Evolutionary conservation across 2,329 filamentous ascomycete genomes (phyloP).

Genomic region (Hypoxylon sp.): DNA sequence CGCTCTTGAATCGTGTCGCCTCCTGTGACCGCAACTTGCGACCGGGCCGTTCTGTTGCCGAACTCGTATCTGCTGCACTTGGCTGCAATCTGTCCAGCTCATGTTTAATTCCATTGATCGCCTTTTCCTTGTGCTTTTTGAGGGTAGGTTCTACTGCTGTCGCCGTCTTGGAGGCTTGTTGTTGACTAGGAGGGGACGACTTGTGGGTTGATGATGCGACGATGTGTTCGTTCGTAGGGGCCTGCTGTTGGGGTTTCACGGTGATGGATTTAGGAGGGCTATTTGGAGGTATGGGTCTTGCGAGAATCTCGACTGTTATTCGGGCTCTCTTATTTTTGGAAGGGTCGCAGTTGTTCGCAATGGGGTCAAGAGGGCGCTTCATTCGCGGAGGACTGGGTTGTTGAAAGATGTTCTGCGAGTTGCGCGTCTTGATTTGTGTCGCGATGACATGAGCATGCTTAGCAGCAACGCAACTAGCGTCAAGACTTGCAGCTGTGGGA

Average conservation of each 20-base stretch:
- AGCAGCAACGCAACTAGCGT: constrained; percentile 39
- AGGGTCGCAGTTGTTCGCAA: constrained; percentile 62
- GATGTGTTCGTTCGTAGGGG: constrained; percentile 34
- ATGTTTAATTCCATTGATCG: constrained; percentile 73
- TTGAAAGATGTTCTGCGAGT: constrained; percentile 52
- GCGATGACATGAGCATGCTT: constrained; percentile 46
- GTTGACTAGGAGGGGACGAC: constrained; percentile 46
- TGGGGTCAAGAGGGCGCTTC: constrained; percentile 65
- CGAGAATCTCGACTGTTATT: constrained; percentile 68
- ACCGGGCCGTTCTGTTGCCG: constrained; percentile 72
- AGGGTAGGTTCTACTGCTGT: constrained; percentile 49
- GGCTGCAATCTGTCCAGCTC: constrained; percentile 72
- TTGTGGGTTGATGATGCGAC: constrained; percentile 48
- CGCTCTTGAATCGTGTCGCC: constrained; percentile 88
- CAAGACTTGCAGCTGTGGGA: constrained; percentile 24
- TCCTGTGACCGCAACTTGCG: constrained; percentile 89
- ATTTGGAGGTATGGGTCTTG: constrained; percentile 50
- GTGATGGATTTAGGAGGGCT: constrained; percentile 50
- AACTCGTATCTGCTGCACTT: constrained; percentile 58
- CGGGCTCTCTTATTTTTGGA: constrained; percentile 65
- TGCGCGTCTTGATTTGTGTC: constrained; percentile 47
- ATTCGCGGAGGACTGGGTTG: constrained; percentile 58
- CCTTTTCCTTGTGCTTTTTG: constrained; percentile 70
- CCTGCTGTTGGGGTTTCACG: constrained; percentile 48
- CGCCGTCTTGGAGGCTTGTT: constrained; percentile 47